Base-by-base conservation (phyloP, 2,329 filamentous ascomycete species). In the Orbilia quercus region DNA sequence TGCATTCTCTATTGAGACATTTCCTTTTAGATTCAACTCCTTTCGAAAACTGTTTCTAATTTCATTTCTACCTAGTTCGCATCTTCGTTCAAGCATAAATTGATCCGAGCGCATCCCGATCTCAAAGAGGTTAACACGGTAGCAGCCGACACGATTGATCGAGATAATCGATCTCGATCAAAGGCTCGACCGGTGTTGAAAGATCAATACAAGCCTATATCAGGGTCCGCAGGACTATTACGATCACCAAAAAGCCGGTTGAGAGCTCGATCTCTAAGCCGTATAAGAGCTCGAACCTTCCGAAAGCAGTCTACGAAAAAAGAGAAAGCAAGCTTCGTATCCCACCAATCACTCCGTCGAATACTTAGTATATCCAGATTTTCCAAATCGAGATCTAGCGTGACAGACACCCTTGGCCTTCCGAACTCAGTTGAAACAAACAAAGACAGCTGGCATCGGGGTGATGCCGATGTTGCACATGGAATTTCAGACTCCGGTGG, bases 291-390 rank as follows among this genome's bases (percentile, higher is more conserved):
- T 22, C 66, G 57, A 23, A 63, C 16, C 31, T n/a, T 51, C 2
- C 48, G 44, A 40, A 63, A 71, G 31, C 51, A 50, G n/a, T 34
- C 44, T 14, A 23, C 45, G 2, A 63, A 63, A 51, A 58, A 40
- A 55, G 58, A 63, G 6, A 71, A 53, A 9, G 12, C 31, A n/a
- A 25, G 48, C 20, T 50, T 60, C n/a, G 45, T 70, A n/a, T 63
- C 57, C 12, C 66, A 63, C 34, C 58, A 47, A 16, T 62, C 54
- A 2, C 40, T 69, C 14, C 55, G 64, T 23, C 64, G 64, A 4
- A 60, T 69, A 18, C 60, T 60, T 20, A 69, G 55, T 22, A 62
- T 69, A 18, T 48, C 55, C 9, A 54, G 36, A 12, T 34, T 62
- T 4, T 38, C 47, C 7, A 59, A 25, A 28, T 51, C 45, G 12